Percentiles rank a stretch among this genome's conserved stretches.
Evolutionary conservation across 2,329 filamentous ascomycete genomes (phyloP).

Genomic region (Scorias spongiosa): DNA sequence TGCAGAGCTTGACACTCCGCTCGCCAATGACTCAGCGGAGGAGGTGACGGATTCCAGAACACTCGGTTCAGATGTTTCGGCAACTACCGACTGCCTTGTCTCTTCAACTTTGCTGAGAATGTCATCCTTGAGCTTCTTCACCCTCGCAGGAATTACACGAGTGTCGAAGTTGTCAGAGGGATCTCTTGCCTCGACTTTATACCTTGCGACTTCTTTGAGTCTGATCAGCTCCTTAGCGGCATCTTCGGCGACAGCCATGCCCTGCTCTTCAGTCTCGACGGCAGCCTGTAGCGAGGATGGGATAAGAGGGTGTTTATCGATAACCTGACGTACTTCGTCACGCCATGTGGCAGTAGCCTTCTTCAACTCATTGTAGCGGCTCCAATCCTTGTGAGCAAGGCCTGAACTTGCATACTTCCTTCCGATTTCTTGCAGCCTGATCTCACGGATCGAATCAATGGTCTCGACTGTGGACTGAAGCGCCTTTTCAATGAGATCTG

Average conservation of each 20-base stretch:
- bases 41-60: constrained; percentile 22
- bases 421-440: constrained; percentile 80
- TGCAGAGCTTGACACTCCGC: neutral
- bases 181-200: constrained; percentile 68
- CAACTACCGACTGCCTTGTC: neutral
- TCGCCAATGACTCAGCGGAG: constrained; percentile 6
- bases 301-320: constrained; percentile 58
- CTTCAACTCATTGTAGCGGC: constrained; percentile 81
- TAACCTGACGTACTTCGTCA: constrained; percentile 61
- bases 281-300: constrained; percentile 51
- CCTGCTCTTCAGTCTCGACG: constrained; percentile 57
- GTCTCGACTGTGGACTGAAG: constrained; percentile 71
- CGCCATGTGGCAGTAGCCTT: constrained; percentile 74
- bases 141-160: constrained; percentile 45
- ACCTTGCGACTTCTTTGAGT: constrained; percentile 69
- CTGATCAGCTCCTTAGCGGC: constrained; percentile 66
- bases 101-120: neutral
- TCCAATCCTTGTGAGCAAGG: constrained; percentile 94
- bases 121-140: constrained; percentile 28
- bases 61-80: constrained; percentile 15
- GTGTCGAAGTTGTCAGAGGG: constrained; percentile 63
- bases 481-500: constrained; percentile 52
- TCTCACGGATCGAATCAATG: constrained; percentile 64
- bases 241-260: constrained; percentile 63
- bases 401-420: constrained; percentile 93